A percentile compares a stretch with the other conserved stretches of the same genome.
Evolutionary conservation across 2,329 filamentous ascomycete species (phyloP).

Genomic region (Diatrype stigma): DNA sequence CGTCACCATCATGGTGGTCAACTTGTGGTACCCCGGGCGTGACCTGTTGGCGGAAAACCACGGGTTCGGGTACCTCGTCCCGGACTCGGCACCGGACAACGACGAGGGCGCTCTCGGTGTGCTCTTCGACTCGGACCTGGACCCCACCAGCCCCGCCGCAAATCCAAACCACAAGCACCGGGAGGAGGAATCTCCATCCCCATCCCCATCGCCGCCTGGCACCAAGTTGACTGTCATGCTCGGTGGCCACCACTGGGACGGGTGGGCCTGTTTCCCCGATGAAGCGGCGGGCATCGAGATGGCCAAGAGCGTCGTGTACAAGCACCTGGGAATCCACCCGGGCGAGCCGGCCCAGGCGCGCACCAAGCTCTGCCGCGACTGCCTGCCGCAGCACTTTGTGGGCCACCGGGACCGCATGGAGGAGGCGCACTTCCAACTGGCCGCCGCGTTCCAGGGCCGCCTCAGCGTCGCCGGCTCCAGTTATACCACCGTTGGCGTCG

Average conservation of each 20-base stretch:
- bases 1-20: constrained; percentile 87
- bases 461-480: constrained; percentile 61
- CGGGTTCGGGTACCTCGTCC: constrained; percentile 92
- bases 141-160: constrained; percentile 8
- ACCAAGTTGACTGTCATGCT: constrained; percentile 94
- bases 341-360: constrained; percentile 57
- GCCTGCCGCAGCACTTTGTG: constrained; percentile 86
- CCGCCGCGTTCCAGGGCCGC: constrained; percentile 52
- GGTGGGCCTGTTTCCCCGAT: constrained; percentile 52
- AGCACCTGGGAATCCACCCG: constrained; percentile 67
- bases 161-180: no score
- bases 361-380: constrained; percentile 59
- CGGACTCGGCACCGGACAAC: constrained; percentile 70
- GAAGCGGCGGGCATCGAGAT: constrained; percentile 63
- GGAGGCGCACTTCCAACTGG: constrained; percentile 51
- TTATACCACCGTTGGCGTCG: constrained; percentile 48
- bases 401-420: constrained; percentile 66
- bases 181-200: background rate
- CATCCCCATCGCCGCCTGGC: constrained; percentile 42
- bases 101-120: constrained; percentile 83
- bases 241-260: constrained; percentile 88
- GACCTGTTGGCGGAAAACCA: constrained; percentile 55
- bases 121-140: constrained; percentile 77
- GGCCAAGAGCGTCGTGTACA: constrained; percentile 64
- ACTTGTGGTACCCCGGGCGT: constrained; percentile 73